These are phyloP conservation scores for Stagonosporopsis vannaccii DNA, from an alignment of 2,329 filamentous ascomycete species.

Conservation along the genomic window DNA sequence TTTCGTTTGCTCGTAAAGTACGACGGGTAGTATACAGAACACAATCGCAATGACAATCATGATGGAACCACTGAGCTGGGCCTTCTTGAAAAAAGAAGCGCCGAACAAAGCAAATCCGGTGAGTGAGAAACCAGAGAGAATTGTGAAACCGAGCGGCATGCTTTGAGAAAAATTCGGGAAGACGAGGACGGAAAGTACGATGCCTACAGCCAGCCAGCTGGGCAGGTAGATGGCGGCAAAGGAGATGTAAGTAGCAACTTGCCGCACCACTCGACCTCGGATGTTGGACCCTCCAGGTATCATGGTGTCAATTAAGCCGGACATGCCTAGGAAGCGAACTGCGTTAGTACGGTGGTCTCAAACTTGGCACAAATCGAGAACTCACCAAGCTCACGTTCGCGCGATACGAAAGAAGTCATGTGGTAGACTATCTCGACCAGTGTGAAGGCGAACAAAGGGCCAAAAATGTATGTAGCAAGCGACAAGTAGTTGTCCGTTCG, in stretches of 20 bases:
- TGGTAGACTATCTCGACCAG: slow-evolving; percentile 35
- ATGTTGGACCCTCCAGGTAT: slow-evolving; percentile 32
- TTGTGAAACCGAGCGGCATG: slow-evolving; percentile 29
- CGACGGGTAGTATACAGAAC: slow-evolving; percentile 30
- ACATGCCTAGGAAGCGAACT: slow-evolving; percentile 19
- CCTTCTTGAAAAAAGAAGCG: slow-evolving; percentile 36
- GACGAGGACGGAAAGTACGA: slow-evolving; percentile 27
- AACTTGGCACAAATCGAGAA: too few species aligned
- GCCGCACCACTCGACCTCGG: slow-evolving; percentile 28
- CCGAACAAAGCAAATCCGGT: slow-evolving; percentile 35
- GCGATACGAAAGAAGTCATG: slow-evolving; percentile 34
- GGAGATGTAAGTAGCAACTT: slow-evolving; percentile 31
- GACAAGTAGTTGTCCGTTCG: slow-evolving; percentile 22
- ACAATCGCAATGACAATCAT: slow-evolving; percentile 30
- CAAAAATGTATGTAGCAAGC: slow-evolving; percentile 29
- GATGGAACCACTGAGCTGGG: slow-evolving; percentile 35
- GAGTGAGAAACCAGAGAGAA: slow-evolving; percentile 33
- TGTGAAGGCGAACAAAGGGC: slow-evolving; percentile 31
- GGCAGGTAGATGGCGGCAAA: slow-evolving; percentile 39
- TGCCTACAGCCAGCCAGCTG: slow-evolving; percentile 32
- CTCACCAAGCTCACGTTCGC: slow-evolving; percentile 32
- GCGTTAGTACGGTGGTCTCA: neutral
- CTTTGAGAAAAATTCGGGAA: slow-evolving; percentile 27
- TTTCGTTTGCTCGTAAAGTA: slow-evolving; percentile 24
- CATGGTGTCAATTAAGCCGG: slow-evolving; percentile 36